Base-by-base conservation (phyloP, 768 basidiomycete species). In the Suillus lakei region DNA sequence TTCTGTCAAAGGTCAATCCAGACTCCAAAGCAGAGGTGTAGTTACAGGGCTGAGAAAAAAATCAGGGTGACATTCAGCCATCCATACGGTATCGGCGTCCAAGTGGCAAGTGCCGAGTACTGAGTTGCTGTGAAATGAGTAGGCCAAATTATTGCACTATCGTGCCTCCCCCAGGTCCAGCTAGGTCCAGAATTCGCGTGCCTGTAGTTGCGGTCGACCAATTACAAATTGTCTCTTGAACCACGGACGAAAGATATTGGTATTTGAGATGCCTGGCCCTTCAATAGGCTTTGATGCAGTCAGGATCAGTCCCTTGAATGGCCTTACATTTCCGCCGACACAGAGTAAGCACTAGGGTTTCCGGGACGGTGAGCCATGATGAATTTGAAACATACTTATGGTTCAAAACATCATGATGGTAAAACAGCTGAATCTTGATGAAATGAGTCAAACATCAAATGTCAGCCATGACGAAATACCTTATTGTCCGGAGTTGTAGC, bases 401-500 rank as follows among this genome's bases (percentile, higher is more conserved):
- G 53, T 54, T 54, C 53, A n/a, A n/a, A n/a, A n/a, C n/a, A 34
- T n/a, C 10, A 30, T 54, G 15, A 50, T 50, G 30, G 15, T 50
- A 26, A 21, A 30, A 8, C 28, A 53, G 16, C 48, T 26, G 50
- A 51, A 51, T 51, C 48, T 51, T 18, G 8, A 34, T 54, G 30
- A 32, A 32, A 54, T 54, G 5, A 54, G 30, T 54, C 16, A 53
- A 7, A 28, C 53, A n/a, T 54, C 53, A 54, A 13, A 54, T 54
- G n/a, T 54, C 12, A 15, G 21, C 5, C 34, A n/a, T 54, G 21
- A 32, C 12, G 21, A 34, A n/a, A 54, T 54, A 54, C 53, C 32
- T 54, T 32, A n/a, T 54, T 54, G 21, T 54, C 53, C 53, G 53
- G 30, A 34, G 53, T 54, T 54, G 32, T 21, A 54, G 53, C 53